Base-by-base conservation (phyloP, 2,329 filamentous ascomycete genomes). In the Celoporthe dispersa region DNA sequence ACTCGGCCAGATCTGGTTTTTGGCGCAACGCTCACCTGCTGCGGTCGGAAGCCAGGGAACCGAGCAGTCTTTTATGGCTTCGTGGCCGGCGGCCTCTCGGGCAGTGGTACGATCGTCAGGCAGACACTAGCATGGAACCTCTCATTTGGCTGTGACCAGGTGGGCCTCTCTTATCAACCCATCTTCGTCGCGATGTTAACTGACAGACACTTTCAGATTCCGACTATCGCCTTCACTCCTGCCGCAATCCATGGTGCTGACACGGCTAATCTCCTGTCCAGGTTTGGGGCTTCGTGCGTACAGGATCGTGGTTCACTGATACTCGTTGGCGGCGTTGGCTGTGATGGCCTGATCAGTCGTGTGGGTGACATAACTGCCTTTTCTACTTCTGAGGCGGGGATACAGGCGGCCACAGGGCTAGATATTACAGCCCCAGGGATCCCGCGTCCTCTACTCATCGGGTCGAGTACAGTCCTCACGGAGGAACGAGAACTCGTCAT, bases 1-100 rank as follows among this genome's bases (percentile, higher is more conserved):
- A 53, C 70, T 2, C 80, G 80, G 12, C 80, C 81, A 12, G 72
- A 76, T 1, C 78, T 81, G 0, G 75, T 80, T 0, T 87, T 86
- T 72, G 86, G 86, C 0, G 81, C 81, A 7, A 72, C 81, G 19
- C 74, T 86, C 2, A 72, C 80, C 12, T 73, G 72, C 65, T 51
- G 74, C 59, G 61, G 70, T 8, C 22, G 64, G 14, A 11, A 68
- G 16, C 3, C 33, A 60, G 75, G 73, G 53, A 78, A 73, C 57
- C 75, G 80, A 33, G 71, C 78, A 59, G 76, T 73, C 5, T 85
- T 85, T 68, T 75, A 79, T 59, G 94, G 94, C 0, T 78, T 95
- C 1, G 74, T 96, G 1, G 83, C 88, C 25, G 94, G 94, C 25
- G 94, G 94, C 0, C 90, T 97, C 76, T 83, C 85, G 31, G 80